Evolutionary conservation across 768 basidiomycete genomes (phyloP), one percentile per base, ranked within the genome.

Genomic region (Pisolithus tinctorius): DNA sequence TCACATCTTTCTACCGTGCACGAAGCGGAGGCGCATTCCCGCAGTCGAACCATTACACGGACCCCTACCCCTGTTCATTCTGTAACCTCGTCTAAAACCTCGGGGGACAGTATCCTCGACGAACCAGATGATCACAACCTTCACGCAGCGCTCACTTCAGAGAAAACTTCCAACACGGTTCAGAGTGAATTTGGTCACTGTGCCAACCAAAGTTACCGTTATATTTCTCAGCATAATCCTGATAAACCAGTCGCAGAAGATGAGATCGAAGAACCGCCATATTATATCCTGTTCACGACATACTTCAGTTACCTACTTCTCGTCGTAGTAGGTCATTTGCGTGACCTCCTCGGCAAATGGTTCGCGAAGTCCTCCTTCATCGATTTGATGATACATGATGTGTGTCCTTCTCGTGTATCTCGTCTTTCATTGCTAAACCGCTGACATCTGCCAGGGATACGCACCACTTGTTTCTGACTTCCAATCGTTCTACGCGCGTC

Each of bases 401-500:
- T 95, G 63, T 69, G 93, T 48, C 53, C 42, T 13, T 4, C 47
- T 27, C 52, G 39, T 26, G 23, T 34, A 2, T 30, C 10, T 45
- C n/a, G 27, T 30, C 14, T 17, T 45, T 41, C 27, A 38, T 51
- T 41, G 45, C 50, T 34, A 13, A 34, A 38, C 50, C 39, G 43
- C 50, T 34, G 34, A 34, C 14, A 34, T 34, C 13, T 4, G 13
- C 14, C 66, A 97, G 93, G 96, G 95, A 52, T 94, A 96, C 63
- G 95, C 94, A 2, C 89, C 96, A 4, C 78, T 98, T 54, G 94
- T 92, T 71, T 96, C 93, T 8, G 96, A 98, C 67, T 98, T 98
- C 58, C 95, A 98, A 68, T 98, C 96, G 6, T 99, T 98, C 74
- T 98, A 98, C 76, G 94, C 94, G 53, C 91, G 95, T 47, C 86